These are phyloP conservation scores for Creolimax fragrantissima DNA, from an alignment of 78 protist species.

Conservation along the genomic window DNA sequence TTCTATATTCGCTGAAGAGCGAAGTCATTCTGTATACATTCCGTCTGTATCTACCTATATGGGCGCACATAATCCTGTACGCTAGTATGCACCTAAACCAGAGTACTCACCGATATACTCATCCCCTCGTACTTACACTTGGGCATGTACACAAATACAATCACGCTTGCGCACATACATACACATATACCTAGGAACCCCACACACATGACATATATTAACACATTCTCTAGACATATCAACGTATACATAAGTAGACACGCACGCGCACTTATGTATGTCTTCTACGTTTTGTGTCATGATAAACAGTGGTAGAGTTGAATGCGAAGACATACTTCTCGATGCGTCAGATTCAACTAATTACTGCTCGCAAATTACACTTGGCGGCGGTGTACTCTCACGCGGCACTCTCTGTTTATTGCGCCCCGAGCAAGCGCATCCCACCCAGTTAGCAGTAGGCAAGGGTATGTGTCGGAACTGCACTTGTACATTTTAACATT, in stretches of 20 bases:
- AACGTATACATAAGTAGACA: background rate
- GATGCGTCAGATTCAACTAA: background rate
- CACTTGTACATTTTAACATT: no score
- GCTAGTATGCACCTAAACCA: background rate
- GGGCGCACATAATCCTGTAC: background rate
- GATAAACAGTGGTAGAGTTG: background rate
- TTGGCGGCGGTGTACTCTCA: background rate
- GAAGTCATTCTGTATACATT: no score
- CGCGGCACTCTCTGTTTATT: background rate
- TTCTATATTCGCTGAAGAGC: no score
- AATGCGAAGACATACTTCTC: background rate
- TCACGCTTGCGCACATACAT: background rate
- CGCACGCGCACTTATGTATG: background rate
- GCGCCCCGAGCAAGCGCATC: conserved; percentile 3
- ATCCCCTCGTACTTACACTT: background rate
- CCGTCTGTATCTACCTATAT: background rate
- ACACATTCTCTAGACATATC: background rate
- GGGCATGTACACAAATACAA: background rate
- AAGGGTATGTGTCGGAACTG: background rate
- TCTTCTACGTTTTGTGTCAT: no score
- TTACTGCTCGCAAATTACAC: background rate
- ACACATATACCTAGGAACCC: background rate
- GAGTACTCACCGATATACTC: background rate
- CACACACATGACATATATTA: no score
- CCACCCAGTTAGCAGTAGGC: background rate